These are phyloP conservation scores for Cochlearia excelsa DNA, from an alignment of 345 rosid genomes.

Conservation along the genomic window DNA sequence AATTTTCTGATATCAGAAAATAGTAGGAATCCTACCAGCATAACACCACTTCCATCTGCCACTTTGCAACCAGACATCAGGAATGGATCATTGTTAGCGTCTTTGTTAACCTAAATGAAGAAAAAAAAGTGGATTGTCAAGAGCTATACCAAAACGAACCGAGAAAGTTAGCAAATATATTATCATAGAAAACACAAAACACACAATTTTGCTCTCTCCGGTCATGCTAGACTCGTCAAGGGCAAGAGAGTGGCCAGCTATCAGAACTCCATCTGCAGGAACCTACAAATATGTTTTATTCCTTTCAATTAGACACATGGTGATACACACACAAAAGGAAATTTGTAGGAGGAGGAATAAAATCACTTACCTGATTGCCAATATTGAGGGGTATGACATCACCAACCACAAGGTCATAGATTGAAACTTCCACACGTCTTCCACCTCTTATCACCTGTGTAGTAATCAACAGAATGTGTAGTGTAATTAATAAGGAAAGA, in stretches of 20 bases:
- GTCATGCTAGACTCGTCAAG: conserved; percentile 99
- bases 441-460: conserved; percentile 84
- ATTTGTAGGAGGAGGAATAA: conserved; percentile 1
- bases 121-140: neutral
- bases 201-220: conserved; percentile 96
- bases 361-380: conserved; percentile 76
- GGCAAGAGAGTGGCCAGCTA: conserved; percentile 79
- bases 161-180: neutral
- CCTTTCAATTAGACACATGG: conserved; percentile 8
- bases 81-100: conserved; percentile 70
- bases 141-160: conserved; percentile 1
- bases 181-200: conserved; percentile 16
- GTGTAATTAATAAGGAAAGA: conserved; percentile 16
- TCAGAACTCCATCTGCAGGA: conserved; percentile 91
- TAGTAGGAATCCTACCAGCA: conserved; percentile 58
- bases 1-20: neutral
- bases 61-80: conserved; percentile 99
- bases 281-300: conserved; percentile 46
- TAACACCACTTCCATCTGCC: conserved; percentile 90
- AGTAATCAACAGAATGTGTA: conserved; percentile 15
- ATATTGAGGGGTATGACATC: conserved; percentile 93
- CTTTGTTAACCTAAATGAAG: conserved; percentile 70
- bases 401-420: conserved; percentile 92
- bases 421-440: conserved; percentile 73
- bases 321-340: neutral